These are phyloP conservation scores for Aspergillaceae sp. DNA, from an alignment of 2,329 filamentous ascomycete genomes.

Conservation along the genomic window DNA sequence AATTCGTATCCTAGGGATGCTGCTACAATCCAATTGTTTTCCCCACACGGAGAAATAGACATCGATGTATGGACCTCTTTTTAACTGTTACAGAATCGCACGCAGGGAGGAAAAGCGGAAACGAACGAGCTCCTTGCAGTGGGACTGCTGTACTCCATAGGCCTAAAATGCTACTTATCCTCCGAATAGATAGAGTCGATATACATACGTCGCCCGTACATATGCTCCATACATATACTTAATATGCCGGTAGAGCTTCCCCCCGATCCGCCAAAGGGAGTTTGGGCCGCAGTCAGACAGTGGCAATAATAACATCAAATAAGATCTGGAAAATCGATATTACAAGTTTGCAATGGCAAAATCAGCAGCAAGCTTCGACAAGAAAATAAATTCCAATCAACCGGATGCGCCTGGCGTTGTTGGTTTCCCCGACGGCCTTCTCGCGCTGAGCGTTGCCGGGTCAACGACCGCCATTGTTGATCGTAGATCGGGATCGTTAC, in stretches of 20 bases:
- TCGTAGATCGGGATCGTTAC: conserved; percentile 32
- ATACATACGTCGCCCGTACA: neutral
- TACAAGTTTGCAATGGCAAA: neutral
- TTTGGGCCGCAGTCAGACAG: neutral
- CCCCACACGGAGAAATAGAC: too few relatives aligned
- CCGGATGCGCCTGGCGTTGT: conserved; percentile 9
- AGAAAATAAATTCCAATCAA: conserved; percentile 3
- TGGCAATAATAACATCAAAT: conserved; percentile 3
- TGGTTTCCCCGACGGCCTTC: conserved; percentile 24
- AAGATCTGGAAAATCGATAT: conserved; percentile 5
- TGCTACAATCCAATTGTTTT: too few relatives aligned
- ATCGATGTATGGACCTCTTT: too few relatives aligned
- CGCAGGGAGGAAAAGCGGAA: neutral
- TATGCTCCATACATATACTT: neutral
- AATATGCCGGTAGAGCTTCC: neutral
- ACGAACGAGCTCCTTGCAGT: conserved; percentile 13
- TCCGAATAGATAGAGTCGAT: neutral
- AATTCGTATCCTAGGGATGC: too few relatives aligned
- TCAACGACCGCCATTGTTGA: conserved; percentile 33
- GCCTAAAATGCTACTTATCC: conserved; percentile 7
- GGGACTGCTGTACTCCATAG: conserved; percentile 6
- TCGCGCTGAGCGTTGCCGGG: conserved; percentile 24
- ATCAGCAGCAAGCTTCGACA: too few relatives aligned
- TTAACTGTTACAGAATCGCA: too few relatives aligned
- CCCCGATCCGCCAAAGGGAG: neutral